Conservation (phyloP, 2,329 filamentous ascomycete genomes). For the Boeremia lycopersici region DNA sequence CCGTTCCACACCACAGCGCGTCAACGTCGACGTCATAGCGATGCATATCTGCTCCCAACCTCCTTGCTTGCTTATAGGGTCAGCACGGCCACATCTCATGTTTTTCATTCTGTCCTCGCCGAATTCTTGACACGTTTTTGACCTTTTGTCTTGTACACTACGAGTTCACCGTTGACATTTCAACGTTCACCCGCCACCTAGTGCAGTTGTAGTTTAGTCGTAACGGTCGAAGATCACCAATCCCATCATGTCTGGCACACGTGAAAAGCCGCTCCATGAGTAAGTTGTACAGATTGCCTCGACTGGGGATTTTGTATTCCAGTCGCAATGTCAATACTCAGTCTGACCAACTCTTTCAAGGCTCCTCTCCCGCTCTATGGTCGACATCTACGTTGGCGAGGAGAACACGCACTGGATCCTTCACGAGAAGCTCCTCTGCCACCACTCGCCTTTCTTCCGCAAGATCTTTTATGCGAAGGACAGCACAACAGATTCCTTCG, state of each 20-base stretch:
- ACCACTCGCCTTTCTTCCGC: constrained; percentile 61
- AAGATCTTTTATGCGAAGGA: constrained; percentile 56
- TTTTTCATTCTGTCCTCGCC: constrained; percentile 11
- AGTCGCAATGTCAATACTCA: neutral
- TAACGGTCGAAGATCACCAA: constrained; percentile 20
- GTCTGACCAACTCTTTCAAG: constrained; percentile 34
- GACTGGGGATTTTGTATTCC: neutral
- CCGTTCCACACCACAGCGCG: constrained; percentile 26
- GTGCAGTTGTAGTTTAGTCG: constrained; percentile 23
- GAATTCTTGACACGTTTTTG: constrained; percentile 5
- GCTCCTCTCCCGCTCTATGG: constrained; percentile 60
- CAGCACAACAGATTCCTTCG: constrained; percentile 49
- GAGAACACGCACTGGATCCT: constrained; percentile 62
- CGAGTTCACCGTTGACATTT: constrained; percentile 17
- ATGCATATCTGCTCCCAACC: constrained; percentile 30
- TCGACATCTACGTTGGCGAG: constrained; percentile 61
- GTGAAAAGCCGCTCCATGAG: constrained; percentile 46
- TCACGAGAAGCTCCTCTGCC: constrained; percentile 62
- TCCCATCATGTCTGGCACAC: constrained; percentile 32
- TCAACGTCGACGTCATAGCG: constrained; percentile 43
- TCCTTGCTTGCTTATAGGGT: constrained; percentile 31
- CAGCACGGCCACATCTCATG: constrained; percentile 30
- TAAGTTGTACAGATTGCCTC: constrained; percentile 20
- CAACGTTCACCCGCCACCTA: constrained; percentile 16
- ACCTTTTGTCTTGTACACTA: constrained; percentile 9